Percentiles rank a stretch among this genome's conserved stretches.
phyloP scores from a whole-genome alignment of 352 stramenopile genomes.

The Phytophthora palmivora region DNA sequence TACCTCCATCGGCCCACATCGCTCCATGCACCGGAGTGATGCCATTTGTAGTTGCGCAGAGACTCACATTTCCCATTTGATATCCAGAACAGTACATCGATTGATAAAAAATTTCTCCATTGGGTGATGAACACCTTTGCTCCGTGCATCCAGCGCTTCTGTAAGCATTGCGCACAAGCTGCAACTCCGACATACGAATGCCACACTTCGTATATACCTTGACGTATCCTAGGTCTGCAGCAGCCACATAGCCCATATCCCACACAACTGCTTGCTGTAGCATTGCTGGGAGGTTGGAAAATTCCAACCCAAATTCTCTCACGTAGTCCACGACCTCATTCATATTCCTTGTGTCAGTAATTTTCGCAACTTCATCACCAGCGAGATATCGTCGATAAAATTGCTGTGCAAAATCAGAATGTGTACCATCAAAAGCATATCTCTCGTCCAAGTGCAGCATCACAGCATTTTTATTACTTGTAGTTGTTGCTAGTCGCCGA shows the following conservation, averaged over 20 bases:
- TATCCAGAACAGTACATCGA: slow-evolving; percentile 44
- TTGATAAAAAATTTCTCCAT: slow-evolving; percentile 42
- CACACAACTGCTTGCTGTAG: slow-evolving; percentile 58
- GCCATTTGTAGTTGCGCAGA: slow-evolving; percentile 37
- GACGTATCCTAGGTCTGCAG: slow-evolving; percentile 37
- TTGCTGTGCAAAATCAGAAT: slow-evolving; percentile 63
- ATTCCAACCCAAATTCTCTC: slow-evolving; percentile 31
- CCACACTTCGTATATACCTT: slow-evolving; percentile 50
- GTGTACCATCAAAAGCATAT: slow-evolving; percentile 53
- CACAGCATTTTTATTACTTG: background rate
- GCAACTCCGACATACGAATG: slow-evolving; percentile 52
- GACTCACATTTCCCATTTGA: slow-evolving; percentile 42
- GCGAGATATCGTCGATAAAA: slow-evolving; percentile 56
- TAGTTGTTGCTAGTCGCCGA: slow-evolving; percentile 15
- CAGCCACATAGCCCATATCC: slow-evolving; percentile 50
- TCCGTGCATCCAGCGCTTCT: slow-evolving; percentile 36
- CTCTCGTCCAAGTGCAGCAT: slow-evolving; percentile 46
- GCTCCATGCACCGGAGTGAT: slow-evolving; percentile 42
- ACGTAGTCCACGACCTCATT: slow-evolving; percentile 29
- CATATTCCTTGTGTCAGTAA: slow-evolving; percentile 23
- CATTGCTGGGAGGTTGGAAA: slow-evolving; percentile 40
- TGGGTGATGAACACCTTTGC: slow-evolving; percentile 43
- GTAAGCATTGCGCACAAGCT: slow-evolving; percentile 35
- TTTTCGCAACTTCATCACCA: slow-evolving; percentile 22
- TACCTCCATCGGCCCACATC: slow-evolving; percentile 58